Evolutionary conservation across 2,329 filamentous ascomycete genomes (phyloP).

Genomic region (Alternaria hordeiaustralica): DNA sequence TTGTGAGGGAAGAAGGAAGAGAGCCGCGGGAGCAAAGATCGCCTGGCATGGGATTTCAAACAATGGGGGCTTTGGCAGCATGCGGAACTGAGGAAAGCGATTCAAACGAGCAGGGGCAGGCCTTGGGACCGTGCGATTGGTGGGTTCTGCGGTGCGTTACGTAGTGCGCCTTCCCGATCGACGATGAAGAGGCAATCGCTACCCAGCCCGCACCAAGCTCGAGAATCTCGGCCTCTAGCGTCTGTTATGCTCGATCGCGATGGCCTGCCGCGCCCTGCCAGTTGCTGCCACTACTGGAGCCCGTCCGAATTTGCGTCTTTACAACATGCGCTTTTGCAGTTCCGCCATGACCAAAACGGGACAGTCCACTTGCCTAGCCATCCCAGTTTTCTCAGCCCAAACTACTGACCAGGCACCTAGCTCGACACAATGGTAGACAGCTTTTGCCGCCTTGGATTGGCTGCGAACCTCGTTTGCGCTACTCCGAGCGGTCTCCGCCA

Average conservation of each 20-base stretch:
- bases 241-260: background rate
- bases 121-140: conserved; percentile 7
- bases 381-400: background rate
- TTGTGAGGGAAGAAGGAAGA: conserved; percentile 1
- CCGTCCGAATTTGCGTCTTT: background rate
- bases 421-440: background rate
- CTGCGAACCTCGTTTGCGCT: background rate
- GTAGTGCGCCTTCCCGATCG: conserved; percentile 9
- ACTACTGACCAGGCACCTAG: background rate
- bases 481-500: background rate
- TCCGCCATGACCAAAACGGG: background rate
- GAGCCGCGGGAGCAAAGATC: background rate
- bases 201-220: background rate
- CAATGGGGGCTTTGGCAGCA: conserved; percentile 9
- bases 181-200: conserved; percentile 7
- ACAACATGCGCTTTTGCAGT: background rate
- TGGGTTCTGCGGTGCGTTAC: background rate
- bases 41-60: conserved; percentile 16
- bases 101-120: conserved; percentile 2
- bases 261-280: background rate
- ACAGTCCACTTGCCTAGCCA: background rate
- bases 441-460: background rate
- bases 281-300: too few relatives aligned
- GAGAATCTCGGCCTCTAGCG: background rate
- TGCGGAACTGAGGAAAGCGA: conserved; percentile 18